These are phyloP conservation scores for Penicillium roqueforti DNA, from an alignment of 495 filamentous ascomycete genomes.

Conservation along the genomic window DNA sequence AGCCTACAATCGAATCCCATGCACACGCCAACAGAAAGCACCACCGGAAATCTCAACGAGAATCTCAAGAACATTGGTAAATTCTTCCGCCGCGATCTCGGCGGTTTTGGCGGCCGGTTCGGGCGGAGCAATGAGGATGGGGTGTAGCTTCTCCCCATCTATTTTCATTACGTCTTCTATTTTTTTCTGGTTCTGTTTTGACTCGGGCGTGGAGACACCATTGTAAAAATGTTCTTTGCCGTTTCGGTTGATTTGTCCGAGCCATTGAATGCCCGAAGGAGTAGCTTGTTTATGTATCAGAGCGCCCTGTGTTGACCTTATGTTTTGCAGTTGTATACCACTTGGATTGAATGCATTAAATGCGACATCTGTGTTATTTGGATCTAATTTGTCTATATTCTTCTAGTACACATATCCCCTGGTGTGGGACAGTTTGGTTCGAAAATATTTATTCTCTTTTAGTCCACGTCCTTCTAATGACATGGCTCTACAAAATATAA, in stretches of 20 bases:
- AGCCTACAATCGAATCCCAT: slow-evolving; percentile 16
- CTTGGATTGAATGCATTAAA: background rate
- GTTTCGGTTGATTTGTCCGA: background rate
- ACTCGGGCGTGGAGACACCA: background rate
- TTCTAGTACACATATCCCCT: background rate
- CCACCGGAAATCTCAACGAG: slow-evolving; percentile 69
- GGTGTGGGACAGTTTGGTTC: background rate
- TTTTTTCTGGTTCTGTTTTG: background rate
- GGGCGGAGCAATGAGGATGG: slow-evolving; percentile 41
- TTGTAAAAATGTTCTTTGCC: slow-evolving; percentile 2
- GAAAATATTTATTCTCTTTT: background rate
- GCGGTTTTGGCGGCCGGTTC: slow-evolving; percentile 75
- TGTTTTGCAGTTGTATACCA: slow-evolving; percentile 8
- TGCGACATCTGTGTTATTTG: background rate
- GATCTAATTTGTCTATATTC: background rate
- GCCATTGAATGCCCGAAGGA: background rate
- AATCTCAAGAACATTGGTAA: slow-evolving; percentile 93
- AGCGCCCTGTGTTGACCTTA: background rate
- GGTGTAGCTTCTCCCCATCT: background rate
- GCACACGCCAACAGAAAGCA: slow-evolving; percentile 23
- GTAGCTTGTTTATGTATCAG: background rate
- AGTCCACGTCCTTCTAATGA: background rate
- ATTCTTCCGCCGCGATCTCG: slow-evolving; percentile 88
- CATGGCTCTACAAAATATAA: background rate
- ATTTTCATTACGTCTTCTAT: background rate